Base-by-base conservation (phyloP, 2,329 filamentous ascomycete genomes). In the Tolypocladium cylindrosporum region DNA sequence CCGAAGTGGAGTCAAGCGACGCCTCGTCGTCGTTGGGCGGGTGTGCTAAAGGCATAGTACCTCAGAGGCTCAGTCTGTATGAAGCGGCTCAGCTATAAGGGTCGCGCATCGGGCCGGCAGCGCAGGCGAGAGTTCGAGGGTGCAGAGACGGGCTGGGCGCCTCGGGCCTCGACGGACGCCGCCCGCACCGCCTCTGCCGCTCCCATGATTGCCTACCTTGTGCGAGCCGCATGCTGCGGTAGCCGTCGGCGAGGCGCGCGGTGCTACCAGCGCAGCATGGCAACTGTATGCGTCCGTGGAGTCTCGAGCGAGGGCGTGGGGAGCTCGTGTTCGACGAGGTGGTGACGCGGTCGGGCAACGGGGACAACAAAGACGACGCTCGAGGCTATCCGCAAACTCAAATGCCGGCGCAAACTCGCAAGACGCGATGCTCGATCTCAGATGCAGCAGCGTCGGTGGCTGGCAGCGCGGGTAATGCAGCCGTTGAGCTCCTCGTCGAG, bases 21-120 rank as follows among this genome's bases (percentile, higher is more conserved):
- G 56, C 57, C 57, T 61, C 54, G 56, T 63, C 57, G 59, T 65
- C 62, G 59, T 61, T 61, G 53, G 58, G 51, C 43, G 56, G 56
- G 60, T 34, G 61, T 58, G 63, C 58, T 45, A 57, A 55, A 54
- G 65, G 63, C 65, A 67, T 67, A 58, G 58, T 63, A 60, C 57
- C 40, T 61, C 55, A 57, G 24, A 48, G 8, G 45, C 45, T 48
- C 45, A 7, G 56, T 59, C 61, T 64, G 55, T 14, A 16, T 11
- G 52, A 39, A 42, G 48, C 50, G 51, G 55, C 43, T 64, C 58
- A 63, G 62, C 62, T 40, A 13, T n/a, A 10, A 6, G 31, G 11
- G 19, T 37, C 48, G 4, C 48, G 10, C 31, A 21, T 21, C 34
- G 31, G 40, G 39, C 16, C 34, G 51, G 31, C 27, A 37, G 37